These are phyloP conservation scores for Aspergillus wentii DNA, from an alignment of 495 filamentous ascomycete genomes.

Conservation along the genomic window DNA sequence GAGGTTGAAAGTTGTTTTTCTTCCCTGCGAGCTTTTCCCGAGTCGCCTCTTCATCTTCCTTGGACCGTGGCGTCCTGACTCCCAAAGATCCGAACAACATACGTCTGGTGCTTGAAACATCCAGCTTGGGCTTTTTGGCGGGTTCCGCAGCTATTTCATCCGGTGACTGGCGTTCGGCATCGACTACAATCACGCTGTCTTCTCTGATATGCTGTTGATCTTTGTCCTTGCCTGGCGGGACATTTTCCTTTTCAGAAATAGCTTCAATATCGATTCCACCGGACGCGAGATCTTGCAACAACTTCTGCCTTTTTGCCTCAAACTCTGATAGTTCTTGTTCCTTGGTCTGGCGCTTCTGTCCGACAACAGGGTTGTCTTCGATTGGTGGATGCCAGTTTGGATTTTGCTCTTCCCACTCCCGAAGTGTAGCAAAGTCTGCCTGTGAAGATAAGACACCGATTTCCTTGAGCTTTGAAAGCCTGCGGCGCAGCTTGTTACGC, in stretches of 20 bases:
- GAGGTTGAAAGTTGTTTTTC: conserved; percentile 19
- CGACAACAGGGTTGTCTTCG: conserved; percentile 6
- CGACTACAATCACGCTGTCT: conserved; percentile 12
- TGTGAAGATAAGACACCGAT: conserved; percentile 41
- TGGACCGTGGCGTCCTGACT: conserved; percentile 58
- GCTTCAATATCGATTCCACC: conserved; percentile 47
- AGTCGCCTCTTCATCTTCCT: conserved; percentile 60
- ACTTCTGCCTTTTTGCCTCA: conserved; percentile 44
- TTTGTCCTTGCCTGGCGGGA: conserved; percentile 13
- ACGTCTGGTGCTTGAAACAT: conserved; percentile 60
- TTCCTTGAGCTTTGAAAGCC: conserved; percentile 44
- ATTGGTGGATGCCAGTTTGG: conserved; percentile 21
- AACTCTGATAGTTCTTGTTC: conserved; percentile 32
- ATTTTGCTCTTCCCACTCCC: conserved; percentile 27
- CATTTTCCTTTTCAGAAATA: conserved; percentile 31
- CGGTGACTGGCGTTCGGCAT: conserved; percentile 16
- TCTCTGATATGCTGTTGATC: conserved; percentile 2
- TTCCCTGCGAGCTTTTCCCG: conserved; percentile 48
- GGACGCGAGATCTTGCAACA: conserved; percentile 45
- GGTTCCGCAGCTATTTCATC: conserved; percentile 17
- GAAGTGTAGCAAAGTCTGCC: conserved; percentile 45
- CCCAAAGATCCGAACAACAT: conserved; percentile 72
- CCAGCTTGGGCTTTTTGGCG: conserved; percentile 44
- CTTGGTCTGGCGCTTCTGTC: conserved; percentile 9
- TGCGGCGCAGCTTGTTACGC: conserved; percentile 43